phyloP scores from a whole-genome alignment of 768 basidiomycete genomes.

The Panellus pusillus region DNA sequence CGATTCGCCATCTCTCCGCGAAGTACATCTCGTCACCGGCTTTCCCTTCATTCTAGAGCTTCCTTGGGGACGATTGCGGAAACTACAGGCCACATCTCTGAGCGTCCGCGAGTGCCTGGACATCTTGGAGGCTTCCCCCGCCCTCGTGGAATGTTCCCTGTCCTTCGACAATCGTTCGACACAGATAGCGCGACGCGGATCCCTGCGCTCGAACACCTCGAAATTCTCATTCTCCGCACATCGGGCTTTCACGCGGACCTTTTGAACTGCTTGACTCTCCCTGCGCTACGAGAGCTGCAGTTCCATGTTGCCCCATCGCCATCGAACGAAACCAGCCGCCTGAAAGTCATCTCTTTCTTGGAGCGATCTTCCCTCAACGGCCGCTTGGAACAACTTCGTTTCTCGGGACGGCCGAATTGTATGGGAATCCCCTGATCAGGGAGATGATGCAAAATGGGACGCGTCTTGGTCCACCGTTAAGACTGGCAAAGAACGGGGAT shows the following conservation, averaged over 20 bases:
- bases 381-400: constrained; percentile 4
- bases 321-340: not conserved
- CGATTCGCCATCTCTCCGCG: constrained; percentile 9
- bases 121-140: constrained; percentile 10
- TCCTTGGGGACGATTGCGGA: constrained; percentile 11
- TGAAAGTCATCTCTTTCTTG: constrained; percentile 5
- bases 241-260: constrained; percentile 15
- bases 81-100: constrained; percentile 8
- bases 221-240: constrained; percentile 3
- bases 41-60: constrained; percentile 14
- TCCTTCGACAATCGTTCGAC: constrained; percentile 17
- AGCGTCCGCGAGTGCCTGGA: constrained; percentile 16
- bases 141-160: constrained; percentile 8
- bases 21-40: constrained; percentile 15
- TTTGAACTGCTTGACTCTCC: constrained; percentile 13
- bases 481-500: not conserved
- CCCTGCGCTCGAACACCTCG: constrained; percentile 9
- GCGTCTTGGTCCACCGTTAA: constrained; percentile 9
- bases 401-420: constrained; percentile 8
- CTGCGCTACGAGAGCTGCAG: constrained; percentile 11
- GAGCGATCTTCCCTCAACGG: not conserved
- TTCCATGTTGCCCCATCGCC: constrained; percentile 5
- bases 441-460: constrained; percentile 5
- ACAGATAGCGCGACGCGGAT: constrained; percentile 1
- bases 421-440: not conserved